A percentile compares a stretch with the other conserved stretches of the same genome.
Evolutionary conservation across 495 filamentous ascomycete species (phyloP).

Genomic region (Tuber microsphaerosporum): DNA sequence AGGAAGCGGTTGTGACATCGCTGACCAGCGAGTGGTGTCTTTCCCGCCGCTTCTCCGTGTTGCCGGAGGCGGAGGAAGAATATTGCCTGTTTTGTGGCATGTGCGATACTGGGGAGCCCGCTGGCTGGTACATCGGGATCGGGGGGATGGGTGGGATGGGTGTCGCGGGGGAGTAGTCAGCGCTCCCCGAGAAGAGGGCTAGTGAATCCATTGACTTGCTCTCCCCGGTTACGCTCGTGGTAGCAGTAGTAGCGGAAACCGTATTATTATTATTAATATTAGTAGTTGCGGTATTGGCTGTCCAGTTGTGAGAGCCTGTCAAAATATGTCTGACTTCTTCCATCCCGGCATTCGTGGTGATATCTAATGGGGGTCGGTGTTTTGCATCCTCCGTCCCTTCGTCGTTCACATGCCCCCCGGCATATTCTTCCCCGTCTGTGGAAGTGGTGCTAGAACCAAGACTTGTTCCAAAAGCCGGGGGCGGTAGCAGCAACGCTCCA

Average conservation of each 20-base stretch:
- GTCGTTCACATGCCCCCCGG: background rate
- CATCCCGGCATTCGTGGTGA: background rate
- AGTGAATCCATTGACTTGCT: constrained; percentile 8
- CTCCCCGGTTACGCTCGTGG: background rate
- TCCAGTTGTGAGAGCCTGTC: background rate
- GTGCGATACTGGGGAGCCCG: background rate
- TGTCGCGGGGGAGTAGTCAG: constrained; percentile 1
- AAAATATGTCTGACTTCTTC: background rate
- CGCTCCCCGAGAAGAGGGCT: background rate
- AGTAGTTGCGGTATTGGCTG: background rate
- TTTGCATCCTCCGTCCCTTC: background rate
- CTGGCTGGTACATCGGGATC: constrained; percentile 3
- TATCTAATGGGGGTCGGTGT: background rate
- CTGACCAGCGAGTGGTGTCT: constrained; percentile 28
- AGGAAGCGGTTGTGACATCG: constrained; percentile 20
- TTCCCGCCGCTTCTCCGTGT: constrained; percentile 24
- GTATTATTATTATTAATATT: background rate
- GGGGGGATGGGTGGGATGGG: background rate
- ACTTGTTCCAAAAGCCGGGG: constrained; percentile 32
- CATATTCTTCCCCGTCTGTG: constrained; percentile 35
- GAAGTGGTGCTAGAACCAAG: constrained; percentile 32
- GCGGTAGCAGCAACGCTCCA: constrained; percentile 26
- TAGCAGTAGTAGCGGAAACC: constrained; percentile 4
- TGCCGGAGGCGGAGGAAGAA: constrained; percentile 7
- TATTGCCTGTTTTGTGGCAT: background rate